Base-by-base conservation (phyloP, 2,329 filamentous ascomycete genomes). In the Phaeophleospora eucalypticola region DNA sequence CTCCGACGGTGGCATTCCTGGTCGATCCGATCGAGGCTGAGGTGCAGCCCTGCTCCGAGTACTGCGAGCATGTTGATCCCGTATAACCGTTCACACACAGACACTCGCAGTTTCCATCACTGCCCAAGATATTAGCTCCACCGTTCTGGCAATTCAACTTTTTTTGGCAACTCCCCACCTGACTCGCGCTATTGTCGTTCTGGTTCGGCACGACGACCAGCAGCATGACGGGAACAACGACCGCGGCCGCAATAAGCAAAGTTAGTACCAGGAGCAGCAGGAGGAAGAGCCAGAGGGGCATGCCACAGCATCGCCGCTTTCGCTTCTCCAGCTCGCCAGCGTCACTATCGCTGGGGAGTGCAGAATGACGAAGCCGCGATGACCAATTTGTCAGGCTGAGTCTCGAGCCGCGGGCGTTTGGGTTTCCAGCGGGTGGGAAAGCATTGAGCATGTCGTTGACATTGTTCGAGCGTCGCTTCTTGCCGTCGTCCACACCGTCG, bases 51-150 rank as follows among this genome's bases (percentile, higher is more conserved):
- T 75, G 70, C 46, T 77, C 76, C 12, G 72, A 67, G 12, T 68
- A 55, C 3, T 67, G 69, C 2, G 68, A 73, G 61, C 84, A 87
- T 14, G 71, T 75, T 1, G 69, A 69, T 17, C 84, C 84, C 0
- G 86, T 90, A 65, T 91, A 97, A 1, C 90, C 89, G 59, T 93
- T 89, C 17, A 84, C 82, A 68, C 91, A 98, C 36, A 96, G 81
- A 65, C 91, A 98, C 10, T 84, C 84, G 69, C 91, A 97, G 16
- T 78, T 72, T 3, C 64, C 64, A 37, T 56, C 53, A 46, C 80
- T 74, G 14, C 78, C 80, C 16, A 89, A 68, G 14, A 91, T 79
- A 45, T 83, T 89, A 15, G 83, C 82, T 20, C 91, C 91, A 8
- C 88, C 89, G 54, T 97, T 95, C 43, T 79, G 71, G 62, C 91